Base-by-base conservation (phyloP, 179 eudicot species). In the Beta macrorhiza region DNA sequence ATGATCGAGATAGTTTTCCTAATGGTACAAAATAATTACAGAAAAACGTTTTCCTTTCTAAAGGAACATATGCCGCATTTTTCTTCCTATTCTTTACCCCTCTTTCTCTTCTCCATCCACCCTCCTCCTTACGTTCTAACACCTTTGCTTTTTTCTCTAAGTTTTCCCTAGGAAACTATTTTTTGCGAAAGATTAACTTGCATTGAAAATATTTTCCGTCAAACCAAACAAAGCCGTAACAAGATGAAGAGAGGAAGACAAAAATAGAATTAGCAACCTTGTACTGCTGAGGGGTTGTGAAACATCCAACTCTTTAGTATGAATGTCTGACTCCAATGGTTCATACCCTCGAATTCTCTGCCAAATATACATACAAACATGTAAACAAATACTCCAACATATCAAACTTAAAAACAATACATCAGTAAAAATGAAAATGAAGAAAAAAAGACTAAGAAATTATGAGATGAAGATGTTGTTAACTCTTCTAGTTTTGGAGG, bases 301-400 rank as follows among this genome's bases (percentile, higher is more conserved):
- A 13, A 52, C 77, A 53, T 69, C 53, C 59, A 58, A 7, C 52
- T 57, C 52, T 32, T 56, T 22, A 67, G 13, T 37, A 37, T 37
- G 49, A 56, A n/a, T 77, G 65, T 78, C 87, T 17, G 82, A 59
- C 42, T 81, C 37, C 52, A 84, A 32, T 49, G 62, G 67, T 52
- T 84, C 81, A 78, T 84, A 81, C 76, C 82, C 83, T 73, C 59
- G 80, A 78, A 78, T 81, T 76, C 82, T 81, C 87, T 84, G 87
- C 52, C 61, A 84, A 53, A 16, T 64, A 57, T 64, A 57, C n/a
- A 75, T 20, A 6, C 15, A 74, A 79, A 47, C 0, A 32, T 10
- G n/a, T 29, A 76, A 13, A 73, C 62, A 52, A 1, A 44, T 8
- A 17, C 32, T 37, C 42, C 5, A 22, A 63, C 6, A 58, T 51